Evolutionary conservation across 1,284 basidiomycete species (phyloP).

Genomic region (Ganoderma multipileum): DNA sequence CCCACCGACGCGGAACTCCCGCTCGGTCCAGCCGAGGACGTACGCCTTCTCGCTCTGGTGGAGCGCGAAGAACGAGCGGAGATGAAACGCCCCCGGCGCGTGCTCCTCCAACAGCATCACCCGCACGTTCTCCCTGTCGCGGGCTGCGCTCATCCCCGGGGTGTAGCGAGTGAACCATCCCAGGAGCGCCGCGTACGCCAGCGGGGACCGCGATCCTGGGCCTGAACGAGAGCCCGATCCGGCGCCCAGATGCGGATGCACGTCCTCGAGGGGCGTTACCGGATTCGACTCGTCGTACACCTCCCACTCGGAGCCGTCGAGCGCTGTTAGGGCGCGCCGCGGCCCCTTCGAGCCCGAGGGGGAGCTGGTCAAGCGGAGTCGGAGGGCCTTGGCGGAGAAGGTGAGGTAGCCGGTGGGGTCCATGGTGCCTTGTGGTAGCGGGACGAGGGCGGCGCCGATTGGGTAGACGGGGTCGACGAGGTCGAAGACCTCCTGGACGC

Average conservation of each 20-base stretch:
- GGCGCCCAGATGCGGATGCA: not conserved
- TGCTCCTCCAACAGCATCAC: constrained; percentile 20
- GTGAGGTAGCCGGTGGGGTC: constrained; percentile 19
- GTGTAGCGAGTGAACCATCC: constrained; percentile 21
- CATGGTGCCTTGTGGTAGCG: constrained; percentile 20
- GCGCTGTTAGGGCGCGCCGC: constrained; percentile 3
- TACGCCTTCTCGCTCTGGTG: constrained; percentile 7
- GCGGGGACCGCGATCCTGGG: not conserved
- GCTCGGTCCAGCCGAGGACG: constrained; percentile 19
- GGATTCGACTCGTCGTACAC: constrained; percentile 6
- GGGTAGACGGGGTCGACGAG: constrained; percentile 12
- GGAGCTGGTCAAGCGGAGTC: not conserved
- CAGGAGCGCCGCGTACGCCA: constrained; percentile 17
- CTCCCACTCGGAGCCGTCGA: constrained; percentile 20
- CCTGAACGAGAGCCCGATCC: not conserved
- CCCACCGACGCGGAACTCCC: constrained; percentile 11
- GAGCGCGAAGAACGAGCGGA: constrained; percentile 23
- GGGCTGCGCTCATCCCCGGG: constrained; percentile 8
- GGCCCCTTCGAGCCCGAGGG: not conserved
- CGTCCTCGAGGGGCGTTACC: not conserved
- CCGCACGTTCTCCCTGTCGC: constrained; percentile 16
- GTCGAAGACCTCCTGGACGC: constrained; percentile 15
- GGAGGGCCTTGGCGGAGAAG: constrained; percentile 13
- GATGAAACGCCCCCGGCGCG: constrained; percentile 11
- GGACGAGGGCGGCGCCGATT: constrained; percentile 6